Base-by-base conservation (phyloP, 1,139 yeast species). In the Debaryomyces nepalensis region DNA sequence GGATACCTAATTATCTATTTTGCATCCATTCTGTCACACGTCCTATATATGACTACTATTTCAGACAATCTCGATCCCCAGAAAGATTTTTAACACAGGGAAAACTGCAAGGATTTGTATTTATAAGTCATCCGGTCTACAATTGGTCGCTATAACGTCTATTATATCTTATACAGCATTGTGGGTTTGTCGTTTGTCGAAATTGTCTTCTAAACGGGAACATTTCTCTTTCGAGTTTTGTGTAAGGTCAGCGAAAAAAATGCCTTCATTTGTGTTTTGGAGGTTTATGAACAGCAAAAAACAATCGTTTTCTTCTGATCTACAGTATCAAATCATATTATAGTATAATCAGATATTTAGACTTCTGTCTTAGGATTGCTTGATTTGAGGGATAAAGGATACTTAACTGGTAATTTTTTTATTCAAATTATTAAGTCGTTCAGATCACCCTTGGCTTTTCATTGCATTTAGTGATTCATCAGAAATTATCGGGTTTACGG, bases 201-300 rank as follows among this genome's bases (percentile, higher is more conserved):
- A n/a, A n/a, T n/a, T n/a, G n/a, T n/a, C n/a, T n/a, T n/a, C n/a
- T n/a, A n/a, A n/a, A n/a, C n/a, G n/a, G 32, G 32, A 29, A 29
- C 32, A 14, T 29, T 29, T 24, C 38, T 26, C 12, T 24, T 20
- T 9, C 26, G 33, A 26, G 26, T 36, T 36, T 36, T 36, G 39
- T 36, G 39, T 29, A 29, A 36, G 10, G 18, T 36, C 19, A 18
- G 12, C 34, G 30, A 29, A 31, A 33, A 34, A 34, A 15, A 18
- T 19, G 11, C 37, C 23, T 27, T 34, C 37, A 29, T 37, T 37
- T 30, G 40, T 23, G 32, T 37, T 30, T 29, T 37, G 35, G 31
- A 30, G 32, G 18, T 30, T 12, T 27, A 27, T 20, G 35, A 18
- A 37, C 40, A 37, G 36, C 40, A 30, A 37, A 27, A 37, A 37